Evolutionary conservation across 176 grass and related monocot species (phyloP).

Genomic region (Thinopyrum elongatum): DNA sequence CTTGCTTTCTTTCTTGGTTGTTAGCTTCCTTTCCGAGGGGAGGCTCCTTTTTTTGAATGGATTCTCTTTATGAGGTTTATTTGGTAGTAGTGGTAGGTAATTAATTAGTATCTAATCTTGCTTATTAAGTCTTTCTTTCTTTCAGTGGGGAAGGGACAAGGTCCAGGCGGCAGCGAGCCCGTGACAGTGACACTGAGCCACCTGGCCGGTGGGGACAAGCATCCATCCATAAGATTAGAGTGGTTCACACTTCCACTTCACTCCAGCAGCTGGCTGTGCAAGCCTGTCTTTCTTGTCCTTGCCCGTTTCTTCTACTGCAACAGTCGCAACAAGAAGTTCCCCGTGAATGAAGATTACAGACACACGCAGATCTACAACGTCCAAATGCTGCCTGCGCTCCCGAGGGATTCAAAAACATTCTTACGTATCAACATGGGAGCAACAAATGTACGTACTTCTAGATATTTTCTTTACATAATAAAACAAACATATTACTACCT

Average conservation of each 20-base stretch:
- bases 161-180: not conserved
- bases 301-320: not conserved
- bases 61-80: not conserved
- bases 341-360: no score
- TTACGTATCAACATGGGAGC: no score
- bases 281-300: not conserved
- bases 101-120: slow-evolving; percentile 15
- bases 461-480: no score
- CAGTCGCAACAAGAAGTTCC: no score
- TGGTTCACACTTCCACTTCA: slow-evolving; percentile 10
- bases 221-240: not conserved
- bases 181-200: slow-evolving; percentile 8
- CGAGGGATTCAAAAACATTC: no score
- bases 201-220: slow-evolving; percentile 7
- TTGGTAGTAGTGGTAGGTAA: not conserved
- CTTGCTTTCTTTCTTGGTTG: not conserved
- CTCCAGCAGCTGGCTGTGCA: not conserved
- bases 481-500: no score
- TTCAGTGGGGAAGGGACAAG: not conserved
- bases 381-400: no score
- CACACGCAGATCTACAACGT: no score
- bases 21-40: not conserved
- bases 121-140: not conserved
- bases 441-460: no score
- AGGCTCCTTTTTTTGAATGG: not conserved